Evolutionary conservation across 495 filamentous ascomycete genomes (phyloP).

Genomic region (Penicillium lagena): DNA sequence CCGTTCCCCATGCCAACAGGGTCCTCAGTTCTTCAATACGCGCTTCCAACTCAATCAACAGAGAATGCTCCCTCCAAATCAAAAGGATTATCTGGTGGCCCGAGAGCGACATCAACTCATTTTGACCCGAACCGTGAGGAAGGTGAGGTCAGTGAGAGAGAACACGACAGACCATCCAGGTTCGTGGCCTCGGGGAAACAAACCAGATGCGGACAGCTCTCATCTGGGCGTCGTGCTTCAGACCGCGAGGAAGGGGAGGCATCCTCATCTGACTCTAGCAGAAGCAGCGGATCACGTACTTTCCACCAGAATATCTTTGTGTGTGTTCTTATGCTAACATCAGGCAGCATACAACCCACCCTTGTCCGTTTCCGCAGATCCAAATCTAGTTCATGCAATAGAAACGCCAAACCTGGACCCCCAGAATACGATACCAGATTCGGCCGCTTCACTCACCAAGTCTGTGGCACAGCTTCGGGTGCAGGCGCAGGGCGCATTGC

Average conservation of each 20-base stretch:
- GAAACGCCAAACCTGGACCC: constrained; percentile 7
- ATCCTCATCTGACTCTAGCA: constrained; percentile 15
- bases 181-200: not conserved
- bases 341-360: constrained; percentile 37
- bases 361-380: constrained; percentile 18
- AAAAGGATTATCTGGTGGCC: constrained; percentile 3
- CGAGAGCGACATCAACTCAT: not conserved
- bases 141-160: constrained; percentile 66
- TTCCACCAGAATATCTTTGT: not conserved
- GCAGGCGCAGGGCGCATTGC: constrained; percentile 62
- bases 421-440: not conserved
- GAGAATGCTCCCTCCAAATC: not conserved
- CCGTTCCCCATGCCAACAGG: constrained; percentile 17
- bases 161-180: constrained; percentile 34
- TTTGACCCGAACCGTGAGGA: constrained; percentile 49
- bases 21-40: not conserved
- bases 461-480: constrained; percentile 48
- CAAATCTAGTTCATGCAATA: constrained; percentile 11
- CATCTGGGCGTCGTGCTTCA: not conserved
- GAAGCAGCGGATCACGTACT: constrained; percentile 36
- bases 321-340: constrained; percentile 11
- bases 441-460: constrained; percentile 3
- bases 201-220: not conserved
- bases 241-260: constrained; percentile 27
- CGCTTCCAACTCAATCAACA: not conserved